Base-by-base conservation (phyloP, 495 filamentous ascomycete genomes). In the Thermothielavioides terrestris region DNA sequence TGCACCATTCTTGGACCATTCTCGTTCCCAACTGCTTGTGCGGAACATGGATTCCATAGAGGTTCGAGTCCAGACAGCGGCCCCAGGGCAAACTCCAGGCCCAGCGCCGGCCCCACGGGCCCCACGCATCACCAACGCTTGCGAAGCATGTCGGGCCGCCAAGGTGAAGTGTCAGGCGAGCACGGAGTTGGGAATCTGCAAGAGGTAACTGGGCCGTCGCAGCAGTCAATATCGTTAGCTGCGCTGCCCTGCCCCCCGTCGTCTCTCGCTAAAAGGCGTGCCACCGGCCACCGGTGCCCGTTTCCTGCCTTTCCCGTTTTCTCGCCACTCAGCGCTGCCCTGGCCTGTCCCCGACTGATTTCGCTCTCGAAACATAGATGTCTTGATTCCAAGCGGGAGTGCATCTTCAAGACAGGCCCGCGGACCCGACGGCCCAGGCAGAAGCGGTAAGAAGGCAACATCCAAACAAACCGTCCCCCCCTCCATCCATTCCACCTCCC, bases 321-420 rank as follows among this genome's bases (percentile, higher is more conserved):
- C 25, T 53, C n/a, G n/a, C 11, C 38, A 32, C 23, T 36, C 22
- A 26, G n/a, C n/a, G n/a, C n/a, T n/a, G n/a, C n/a, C 26, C 11
- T 57, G 23, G 34, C 1, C 25, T 41, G 2, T 37, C 39, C 48
- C 10, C 14, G 20, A 23, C 40, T 46, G 26, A 46, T 20, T 40
- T 37, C 18, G 8, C n/a, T 37, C 42, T 17, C n/a, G n/a, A n/a
- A 23, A 12, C 28, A 17, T 43, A 75, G 72, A 53, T 75, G 72
- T 52, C 64, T 64, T 45, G 70, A 70, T 36, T 71, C 67, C 46
- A 74, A 74, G 50, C 57, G 71, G 46, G 72, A 75, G 56, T 75
- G 72, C 43, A 60, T 75, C 36, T 73, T 68, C 53, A 68, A 70
- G 48, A 70, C 69, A 1, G 69, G 67, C 15, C 72, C 72, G 0